phyloP scores from a whole-genome alignment of 305 asterid species.

The Euphrasia arctica region DNA sequence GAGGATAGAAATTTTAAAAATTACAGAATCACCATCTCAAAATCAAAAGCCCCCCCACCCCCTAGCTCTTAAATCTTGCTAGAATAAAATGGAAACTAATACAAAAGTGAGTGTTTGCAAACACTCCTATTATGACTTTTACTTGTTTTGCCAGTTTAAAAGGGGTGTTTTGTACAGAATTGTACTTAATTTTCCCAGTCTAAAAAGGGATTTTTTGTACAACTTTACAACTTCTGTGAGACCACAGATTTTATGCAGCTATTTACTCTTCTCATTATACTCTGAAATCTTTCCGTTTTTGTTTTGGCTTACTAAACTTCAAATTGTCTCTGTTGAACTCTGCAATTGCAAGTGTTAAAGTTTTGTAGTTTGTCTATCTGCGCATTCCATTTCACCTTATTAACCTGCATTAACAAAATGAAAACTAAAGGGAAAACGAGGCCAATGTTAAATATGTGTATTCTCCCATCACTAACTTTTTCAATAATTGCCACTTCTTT shows the following conservation, averaged over 20 bases:
- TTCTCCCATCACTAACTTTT: background rate
- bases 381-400: slow-evolving; percentile 11
- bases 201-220: background rate
- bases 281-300: background rate
- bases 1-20: too few relatives aligned
- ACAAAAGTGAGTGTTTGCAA: too few relatives aligned
- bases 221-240: slow-evolving; percentile 13
- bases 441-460: too few relatives aligned
- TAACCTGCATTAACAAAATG: background rate
- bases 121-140: background rate
- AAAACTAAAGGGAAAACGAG: too few relatives aligned
- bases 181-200: background rate
- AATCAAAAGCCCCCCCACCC: too few relatives aligned
- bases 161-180: background rate
- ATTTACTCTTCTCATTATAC: slow-evolving; percentile 1
- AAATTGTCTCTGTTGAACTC: slow-evolving; percentile 14
- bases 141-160: background rate
- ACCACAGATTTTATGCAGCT: slow-evolving; percentile 4
- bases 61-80: too few relatives aligned
- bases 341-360: background rate
- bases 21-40: too few relatives aligned
- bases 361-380: slow-evolving; percentile 1
- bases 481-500: slow-evolving; percentile 1
- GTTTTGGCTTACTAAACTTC: background rate
- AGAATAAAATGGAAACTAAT: too few relatives aligned